Base-by-base conservation (phyloP, 148 eudicot genomes). In the Camellia japonica region DNA sequence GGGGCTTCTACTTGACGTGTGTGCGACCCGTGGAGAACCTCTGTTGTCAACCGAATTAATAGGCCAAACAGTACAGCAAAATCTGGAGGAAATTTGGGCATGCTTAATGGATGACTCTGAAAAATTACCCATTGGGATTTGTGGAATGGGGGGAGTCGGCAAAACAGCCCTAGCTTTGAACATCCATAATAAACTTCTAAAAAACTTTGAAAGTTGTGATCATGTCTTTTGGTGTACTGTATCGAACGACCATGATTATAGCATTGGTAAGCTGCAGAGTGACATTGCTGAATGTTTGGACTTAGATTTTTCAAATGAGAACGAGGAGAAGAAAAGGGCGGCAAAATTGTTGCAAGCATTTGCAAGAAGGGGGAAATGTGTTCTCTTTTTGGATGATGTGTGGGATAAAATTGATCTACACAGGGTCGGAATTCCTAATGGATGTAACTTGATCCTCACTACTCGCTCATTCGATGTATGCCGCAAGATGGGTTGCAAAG, bases 321-420 rank as follows among this genome's bases (percentile, higher is more conserved):
- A 56, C n/a, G 60, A 56, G 5, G 60, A 56, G 16, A 56, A 3
- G 3, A 56, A 14, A 56, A 56, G 60, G 60, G 60, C 60, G 0
- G 60, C 60, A 10, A 0, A 9, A 14, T 56, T 56, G 60, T 56
- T 2, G 0, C 3, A 56, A 56, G 16, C 16, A 14, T 56, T 56
- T 3, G 11, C 3, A 9, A 56, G 15, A 3, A 56, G 60, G 16
- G 11, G 0, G 12, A 77, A 52, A 51, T 38, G 30, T 30, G 79
- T 49, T 68, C 72, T 81, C 44, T 62, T 82, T 7, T 51, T 82
- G 56, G 81, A 82, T 20, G 84, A 82, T 60, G 42, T 71, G 74
- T 82, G 80, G 77, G 9, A 82, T 5, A 56, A 52, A 14, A 76
- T 77, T 42, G 30, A 19, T 13, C 7, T 64, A 3, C 60, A 71